A percentile compares a stretch with the other conserved stretches of the same genome.
These are phyloP conservation scores for Cyphellophora attinorum DNA, from an alignment of 2,329 filamentous ascomycete genomes.

Conservation along the genomic window DNA sequence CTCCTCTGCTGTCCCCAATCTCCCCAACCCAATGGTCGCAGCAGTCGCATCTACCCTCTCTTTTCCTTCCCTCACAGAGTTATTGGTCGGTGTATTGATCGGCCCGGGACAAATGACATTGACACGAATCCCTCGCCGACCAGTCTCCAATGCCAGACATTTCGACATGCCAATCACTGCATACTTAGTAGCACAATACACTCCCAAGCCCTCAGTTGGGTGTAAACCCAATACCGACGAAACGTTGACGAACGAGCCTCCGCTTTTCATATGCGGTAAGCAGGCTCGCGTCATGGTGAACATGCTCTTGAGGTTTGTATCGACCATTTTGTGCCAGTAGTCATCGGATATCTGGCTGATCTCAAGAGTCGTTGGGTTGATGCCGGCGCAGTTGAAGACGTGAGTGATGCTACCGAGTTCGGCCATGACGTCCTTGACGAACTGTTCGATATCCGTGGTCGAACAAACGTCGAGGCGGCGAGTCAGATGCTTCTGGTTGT, in stretches of 20 bases:
- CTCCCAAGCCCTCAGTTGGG: constrained; percentile 15
- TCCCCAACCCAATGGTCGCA: constrained; percentile 21
- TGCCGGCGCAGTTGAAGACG: constrained; percentile 35
- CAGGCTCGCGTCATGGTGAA: constrained; percentile 36
- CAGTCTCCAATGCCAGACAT: constrained; percentile 17
- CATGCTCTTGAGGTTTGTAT: constrained; percentile 35
- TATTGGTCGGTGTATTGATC: constrained; percentile 40
- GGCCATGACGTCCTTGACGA: constrained; percentile 14
- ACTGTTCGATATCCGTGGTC: too few species aligned
- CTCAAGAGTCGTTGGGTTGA: constrained; percentile 40
- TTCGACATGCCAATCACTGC: constrained; percentile 19
- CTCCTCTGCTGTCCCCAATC: constrained; percentile 35
- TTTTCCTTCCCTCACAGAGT: constrained; percentile 38
- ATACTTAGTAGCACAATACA: constrained; percentile 22
- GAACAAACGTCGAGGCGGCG: too few species aligned
- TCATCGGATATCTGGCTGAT: constrained; percentile 33
- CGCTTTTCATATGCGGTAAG: constrained; percentile 27
- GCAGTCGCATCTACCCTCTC: constrained; percentile 27
- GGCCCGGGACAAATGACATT: constrained; percentile 20
- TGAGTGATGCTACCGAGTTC: constrained; percentile 23
- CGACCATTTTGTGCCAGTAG: constrained; percentile 38
- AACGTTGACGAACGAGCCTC: constrained; percentile 29
- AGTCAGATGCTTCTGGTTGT: too few species aligned
- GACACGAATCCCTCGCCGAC: constrained; percentile 9
- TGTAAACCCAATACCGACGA: constrained; percentile 25